A percentile compares a stretch with the other conserved stretches of the same genome.
Conservation (phyloP, 768 basidiomycete species). For the Megacollybia marginata region DNA sequence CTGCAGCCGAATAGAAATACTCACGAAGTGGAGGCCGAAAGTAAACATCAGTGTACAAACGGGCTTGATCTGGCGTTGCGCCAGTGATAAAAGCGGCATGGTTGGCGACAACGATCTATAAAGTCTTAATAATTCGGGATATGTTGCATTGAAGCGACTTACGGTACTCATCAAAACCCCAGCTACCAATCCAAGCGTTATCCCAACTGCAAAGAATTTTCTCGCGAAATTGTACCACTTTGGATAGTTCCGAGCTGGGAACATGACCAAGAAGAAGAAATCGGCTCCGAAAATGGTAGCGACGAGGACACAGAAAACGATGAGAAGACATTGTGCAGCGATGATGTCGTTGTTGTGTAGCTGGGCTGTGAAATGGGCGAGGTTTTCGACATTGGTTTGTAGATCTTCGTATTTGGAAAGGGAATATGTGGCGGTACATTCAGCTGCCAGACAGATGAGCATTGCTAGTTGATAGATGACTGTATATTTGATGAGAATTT, state of each 20-base stretch:
- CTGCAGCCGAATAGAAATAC: too few species aligned
- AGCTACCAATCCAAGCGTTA: too few species aligned
- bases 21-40: too few species aligned
- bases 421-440: slow-evolving; percentile 29
- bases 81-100: too few species aligned
- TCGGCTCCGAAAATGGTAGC: slow-evolving; percentile 29
- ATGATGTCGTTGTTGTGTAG: slow-evolving; percentile 25
- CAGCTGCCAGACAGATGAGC: slow-evolving; percentile 23
- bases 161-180: too few species aligned
- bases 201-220: too few species aligned
- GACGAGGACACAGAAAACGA: slow-evolving; percentile 27
- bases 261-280: slow-evolving; percentile 29
- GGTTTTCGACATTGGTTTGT: slow-evolving; percentile 18
- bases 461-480: slow-evolving; percentile 18
- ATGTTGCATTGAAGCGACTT: too few species aligned
- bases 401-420: slow-evolving; percentile 26
- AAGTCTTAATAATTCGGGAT: too few species aligned
- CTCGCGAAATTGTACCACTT: slow-evolving; percentile 13
- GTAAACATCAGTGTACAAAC: too few species aligned
- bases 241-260: slow-evolving; percentile 23
- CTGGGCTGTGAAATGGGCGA: slow-evolving; percentile 10
- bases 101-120: too few species aligned
- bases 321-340: slow-evolving; percentile 20
- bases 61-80: too few species aligned
- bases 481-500: not conserved